Evolutionary conservation across 805 yeast species (phyloP).

Genomic region (Lachancea quebecensis): DNA sequence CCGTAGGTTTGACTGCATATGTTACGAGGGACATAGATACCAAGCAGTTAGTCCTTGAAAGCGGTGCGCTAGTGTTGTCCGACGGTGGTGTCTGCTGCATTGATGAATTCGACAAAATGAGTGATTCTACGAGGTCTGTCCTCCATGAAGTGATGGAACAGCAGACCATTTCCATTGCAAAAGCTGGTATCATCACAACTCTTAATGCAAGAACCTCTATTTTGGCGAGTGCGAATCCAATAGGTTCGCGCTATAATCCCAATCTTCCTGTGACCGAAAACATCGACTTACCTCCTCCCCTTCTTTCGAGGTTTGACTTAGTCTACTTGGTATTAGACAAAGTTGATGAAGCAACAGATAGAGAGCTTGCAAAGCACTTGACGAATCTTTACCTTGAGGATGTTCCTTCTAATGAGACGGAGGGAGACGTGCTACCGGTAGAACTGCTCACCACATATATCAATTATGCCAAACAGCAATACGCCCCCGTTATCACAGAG

Average conservation of each 20-base stretch:
- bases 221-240: slow-evolving; percentile 94
- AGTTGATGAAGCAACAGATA: slow-evolving; percentile 79
- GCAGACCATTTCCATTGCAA: slow-evolving; percentile 95
- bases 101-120: slow-evolving; percentile 98
- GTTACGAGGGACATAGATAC: slow-evolving; percentile 92
- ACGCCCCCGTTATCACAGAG: slow-evolving; percentile 70
- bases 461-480: slow-evolving; percentile 86
- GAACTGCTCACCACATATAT: slow-evolving; percentile 85
- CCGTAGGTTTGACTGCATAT: slow-evolving; percentile 98
- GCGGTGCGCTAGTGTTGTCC: slow-evolving; percentile 92
- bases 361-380: slow-evolving; percentile 82
- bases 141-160: slow-evolving; percentile 99
- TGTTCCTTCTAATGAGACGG: slow-evolving; percentile 62
- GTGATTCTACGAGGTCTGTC: slow-evolving; percentile 88
- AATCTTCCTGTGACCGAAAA: slow-evolving; percentile 88
- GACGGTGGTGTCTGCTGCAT: slow-evolving; percentile 99
- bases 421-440: slow-evolving; percentile 67
- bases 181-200: slow-evolving; percentile 97
- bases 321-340: slow-evolving; percentile 89
- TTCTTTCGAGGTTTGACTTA: slow-evolving; percentile 88
- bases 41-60: slow-evolving; percentile 84
- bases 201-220: slow-evolving; percentile 94
- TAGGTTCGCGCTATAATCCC: slow-evolving; percentile 93
- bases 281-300: slow-evolving; percentile 94
- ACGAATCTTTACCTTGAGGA: slow-evolving; percentile 91